phyloP scores from a whole-genome alignment of 75 land plant genomes.

The Pseudotsuga menziesii region DNA sequence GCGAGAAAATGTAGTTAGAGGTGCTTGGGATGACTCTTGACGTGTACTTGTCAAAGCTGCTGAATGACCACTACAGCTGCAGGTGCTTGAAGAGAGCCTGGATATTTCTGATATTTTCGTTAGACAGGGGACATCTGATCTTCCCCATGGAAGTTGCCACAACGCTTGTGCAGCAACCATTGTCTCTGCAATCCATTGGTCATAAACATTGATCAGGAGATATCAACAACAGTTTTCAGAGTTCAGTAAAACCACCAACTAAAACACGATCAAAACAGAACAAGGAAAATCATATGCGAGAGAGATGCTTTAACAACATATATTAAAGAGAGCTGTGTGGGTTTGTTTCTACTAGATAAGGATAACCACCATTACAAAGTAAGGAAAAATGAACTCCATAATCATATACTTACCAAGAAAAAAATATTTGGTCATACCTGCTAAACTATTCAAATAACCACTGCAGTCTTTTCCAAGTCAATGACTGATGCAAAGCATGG shows the following conservation, averaged over 20 bases:
- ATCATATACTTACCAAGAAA: neutral
- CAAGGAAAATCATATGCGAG: neutral
- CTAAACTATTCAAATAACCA: neutral
- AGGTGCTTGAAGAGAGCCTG: neutral
- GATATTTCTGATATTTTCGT: neutral
- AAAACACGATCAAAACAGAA: neutral
- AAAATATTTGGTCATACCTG: neutral
- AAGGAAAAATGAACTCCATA: no score
- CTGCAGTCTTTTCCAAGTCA: neutral
- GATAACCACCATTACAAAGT: neutral
- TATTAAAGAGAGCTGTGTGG: neutral
- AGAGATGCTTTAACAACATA: neutral
- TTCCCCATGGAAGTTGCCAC: conserved; percentile 11
- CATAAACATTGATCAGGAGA: neutral
- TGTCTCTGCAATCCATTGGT: conserved; percentile 5
- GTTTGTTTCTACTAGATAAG: neutral
- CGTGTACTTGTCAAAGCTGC: neutral
- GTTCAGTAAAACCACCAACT: neutral
- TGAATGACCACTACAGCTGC: neutral
- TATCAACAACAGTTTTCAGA: neutral
- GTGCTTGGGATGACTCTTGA: neutral
- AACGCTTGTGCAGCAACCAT: conserved; percentile 2
- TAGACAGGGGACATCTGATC: conserved; percentile 4
- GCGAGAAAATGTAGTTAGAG: conserved; percentile 12
- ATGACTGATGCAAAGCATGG: neutral